Conservation (phyloP, 371 early-diverging fungal species). For the Umbelopsis sp. region DNA sequence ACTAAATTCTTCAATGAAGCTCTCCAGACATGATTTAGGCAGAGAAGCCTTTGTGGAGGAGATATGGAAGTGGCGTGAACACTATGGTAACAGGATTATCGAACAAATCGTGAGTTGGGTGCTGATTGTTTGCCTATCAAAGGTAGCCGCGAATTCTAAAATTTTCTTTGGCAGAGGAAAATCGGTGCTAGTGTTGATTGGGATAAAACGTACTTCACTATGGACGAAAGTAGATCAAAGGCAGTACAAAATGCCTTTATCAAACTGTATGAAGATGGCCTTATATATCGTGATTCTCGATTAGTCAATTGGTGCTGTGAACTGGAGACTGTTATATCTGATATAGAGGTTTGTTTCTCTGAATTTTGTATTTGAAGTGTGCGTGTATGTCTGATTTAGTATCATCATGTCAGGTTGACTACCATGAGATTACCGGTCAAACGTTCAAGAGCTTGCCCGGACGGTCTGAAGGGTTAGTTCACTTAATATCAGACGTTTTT, state of each 20-base stretch:
- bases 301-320: slow-evolving; percentile 96
- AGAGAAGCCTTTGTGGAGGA: slow-evolving; percentile 85
- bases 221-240: slow-evolving; percentile 77
- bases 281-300: slow-evolving; percentile 90
- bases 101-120: slow-evolving; percentile 47
- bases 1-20: neutral
- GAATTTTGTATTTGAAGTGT: too few species aligned
- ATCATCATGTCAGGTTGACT: slow-evolving; percentile 57
- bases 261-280: slow-evolving; percentile 80
- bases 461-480: slow-evolving; percentile 67
- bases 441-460: slow-evolving; percentile 73
- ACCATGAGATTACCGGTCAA: slow-evolving; percentile 63
- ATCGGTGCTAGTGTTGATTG: slow-evolving; percentile 90
- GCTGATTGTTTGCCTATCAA: too few species aligned
- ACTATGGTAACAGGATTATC: slow-evolving; percentile 63
- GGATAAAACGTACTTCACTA: slow-evolving; percentile 86
- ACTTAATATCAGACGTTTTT: slow-evolving; percentile 32
- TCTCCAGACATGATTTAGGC: slow-evolving; percentile 69
- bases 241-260: slow-evolving; percentile 93
- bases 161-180: slow-evolving; percentile 37
- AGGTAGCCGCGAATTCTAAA: neutral
- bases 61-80: slow-evolving; percentile 88
- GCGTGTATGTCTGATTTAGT: neutral
- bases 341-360: slow-evolving; percentile 76
- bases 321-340: slow-evolving; percentile 92